Conservation (phyloP, 2,329 filamentous ascomycete species). For the Sporothrix schenckii region DNA sequence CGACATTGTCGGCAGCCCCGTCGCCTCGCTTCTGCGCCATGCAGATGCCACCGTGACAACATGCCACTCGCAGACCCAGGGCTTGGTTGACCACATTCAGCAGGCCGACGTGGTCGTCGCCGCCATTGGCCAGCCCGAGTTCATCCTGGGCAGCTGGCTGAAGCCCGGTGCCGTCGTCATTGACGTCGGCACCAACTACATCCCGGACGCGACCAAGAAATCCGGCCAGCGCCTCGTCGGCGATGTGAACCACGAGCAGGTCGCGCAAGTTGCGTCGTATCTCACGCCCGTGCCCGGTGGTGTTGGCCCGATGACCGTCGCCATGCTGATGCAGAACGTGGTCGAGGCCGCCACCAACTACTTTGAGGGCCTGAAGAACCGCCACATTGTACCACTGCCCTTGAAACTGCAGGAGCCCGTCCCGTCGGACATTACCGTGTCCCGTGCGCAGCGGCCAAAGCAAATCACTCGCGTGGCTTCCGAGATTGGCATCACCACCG, state of each 20-base stretch:
- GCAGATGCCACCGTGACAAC: conserved; percentile 96
- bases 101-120: conserved; percentile 87
- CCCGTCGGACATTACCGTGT: conserved; percentile 94
- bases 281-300: conserved; percentile 97
- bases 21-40: conserved; percentile 93
- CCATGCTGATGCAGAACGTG: conserved; percentile 96
- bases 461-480: conserved; percentile 80
- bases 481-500: conserved; percentile 83
- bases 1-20: conserved; percentile 95
- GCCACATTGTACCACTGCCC: conserved; percentile 79
- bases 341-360: conserved; percentile 80
- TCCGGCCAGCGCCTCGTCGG: conserved; percentile 90
- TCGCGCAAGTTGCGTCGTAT: conserved; percentile 80
- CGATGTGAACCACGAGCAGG: conserved; percentile 89
- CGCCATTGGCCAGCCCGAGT: conserved; percentile 83
- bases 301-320: conserved; percentile 98
- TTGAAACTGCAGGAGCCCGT: conserved; percentile 78
- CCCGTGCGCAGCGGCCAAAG: conserved; percentile 87
- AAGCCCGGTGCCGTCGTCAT: conserved; percentile 96
- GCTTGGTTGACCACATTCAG: conserved; percentile 74
- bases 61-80: conserved; percentile 85
- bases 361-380: conserved; percentile 79
- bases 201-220: conserved; percentile 86
- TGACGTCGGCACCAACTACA: conserved; percentile 96
- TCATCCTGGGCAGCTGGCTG: conserved; percentile 93